Evolutionary conservation across 2,329 filamentous ascomycete genomes (phyloP), one percentile per base, ranked within the genome.

Genomic region (Trichoderma sp.): DNA sequence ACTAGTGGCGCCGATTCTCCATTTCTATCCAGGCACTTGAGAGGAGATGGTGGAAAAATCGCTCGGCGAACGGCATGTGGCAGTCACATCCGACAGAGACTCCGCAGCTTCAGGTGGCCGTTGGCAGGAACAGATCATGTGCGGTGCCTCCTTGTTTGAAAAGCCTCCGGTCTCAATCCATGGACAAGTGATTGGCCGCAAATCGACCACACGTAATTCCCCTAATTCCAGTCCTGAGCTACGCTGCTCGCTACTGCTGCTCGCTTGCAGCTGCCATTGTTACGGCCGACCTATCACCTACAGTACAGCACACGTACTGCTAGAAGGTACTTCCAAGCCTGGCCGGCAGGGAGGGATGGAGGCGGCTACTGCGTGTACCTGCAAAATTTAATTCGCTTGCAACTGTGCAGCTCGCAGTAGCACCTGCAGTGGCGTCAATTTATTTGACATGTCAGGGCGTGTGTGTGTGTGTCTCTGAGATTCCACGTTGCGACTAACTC

Each of bases 251-350:
- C 26, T 26, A 55, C 49, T 54, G 49, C 49, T 55, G 51, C 60
- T 64, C 60, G 60, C 60, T 64, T 64, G 51, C 49, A 43, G 34
- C 18, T 43, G 34, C 49, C 60, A 64, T 64, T 52, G 37, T 39
- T 55, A 26, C 39, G n/a, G 10, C 60, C 16, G 39, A 43, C 16
- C 7, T n/a, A n/a, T 18, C 18, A n/a, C 39, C 39, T 43, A n/a
- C n/a, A n/a, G n/a, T n/a, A n/a, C n/a, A n/a, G n/a, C n/a, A n/a
- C n/a, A n/a, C n/a, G n/a, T n/a, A n/a, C n/a, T n/a, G n/a, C n/a
- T n/a, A n/a, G n/a, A n/a, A n/a, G n/a, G n/a, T 16, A 3, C 37
- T 18, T 18, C 43, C 18, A 10, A n/a, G 43, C n/a, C 43, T 49
- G 21, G 43, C 16, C 18, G 2, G 39, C 16, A 18, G 46, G 46